These are phyloP conservation scores for Tilletia indica DNA, from an alignment of 1,284 basidiomycete species.

Conservation along the genomic window DNA sequence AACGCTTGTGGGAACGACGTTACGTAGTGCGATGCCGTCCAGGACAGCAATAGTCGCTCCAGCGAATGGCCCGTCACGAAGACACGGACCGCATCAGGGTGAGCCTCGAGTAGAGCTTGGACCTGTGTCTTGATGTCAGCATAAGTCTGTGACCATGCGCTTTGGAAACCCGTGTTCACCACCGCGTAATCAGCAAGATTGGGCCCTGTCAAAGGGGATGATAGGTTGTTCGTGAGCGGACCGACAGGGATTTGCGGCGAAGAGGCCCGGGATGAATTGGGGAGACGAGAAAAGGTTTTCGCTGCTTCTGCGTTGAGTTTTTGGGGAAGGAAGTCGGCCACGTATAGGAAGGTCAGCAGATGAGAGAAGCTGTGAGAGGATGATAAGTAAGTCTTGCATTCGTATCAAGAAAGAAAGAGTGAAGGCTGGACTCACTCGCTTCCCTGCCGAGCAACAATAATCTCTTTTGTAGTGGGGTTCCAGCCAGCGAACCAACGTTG, in stretches of 20 bases:
- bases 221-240: too few relatives aligned
- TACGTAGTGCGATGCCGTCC: neutral
- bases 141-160: neutral
- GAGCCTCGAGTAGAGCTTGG: neutral
- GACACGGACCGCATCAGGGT: neutral
- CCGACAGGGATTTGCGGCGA: too few relatives aligned
- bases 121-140: neutral
- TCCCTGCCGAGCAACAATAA: constrained; percentile 1
- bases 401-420: neutral
- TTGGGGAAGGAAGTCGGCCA: neutral
- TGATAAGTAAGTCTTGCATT: neutral
- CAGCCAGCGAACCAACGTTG: constrained; percentile 1
- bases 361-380: neutral
- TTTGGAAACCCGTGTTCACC: neutral
- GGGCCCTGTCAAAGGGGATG: too few relatives aligned
- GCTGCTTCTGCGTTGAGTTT: too few relatives aligned
- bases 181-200: too few relatives aligned
- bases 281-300: too few relatives aligned
- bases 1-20: neutral
- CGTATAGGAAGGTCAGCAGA: neutral
- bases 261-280: too few relatives aligned
- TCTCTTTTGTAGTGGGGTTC: constrained; percentile 7
- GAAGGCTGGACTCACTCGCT: neutral
- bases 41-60: neutral
- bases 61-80: constrained; percentile 10